Base-by-base conservation (phyloP, 2,329 filamentous ascomycete genomes). In the Penicillium capsulatum region DNA sequence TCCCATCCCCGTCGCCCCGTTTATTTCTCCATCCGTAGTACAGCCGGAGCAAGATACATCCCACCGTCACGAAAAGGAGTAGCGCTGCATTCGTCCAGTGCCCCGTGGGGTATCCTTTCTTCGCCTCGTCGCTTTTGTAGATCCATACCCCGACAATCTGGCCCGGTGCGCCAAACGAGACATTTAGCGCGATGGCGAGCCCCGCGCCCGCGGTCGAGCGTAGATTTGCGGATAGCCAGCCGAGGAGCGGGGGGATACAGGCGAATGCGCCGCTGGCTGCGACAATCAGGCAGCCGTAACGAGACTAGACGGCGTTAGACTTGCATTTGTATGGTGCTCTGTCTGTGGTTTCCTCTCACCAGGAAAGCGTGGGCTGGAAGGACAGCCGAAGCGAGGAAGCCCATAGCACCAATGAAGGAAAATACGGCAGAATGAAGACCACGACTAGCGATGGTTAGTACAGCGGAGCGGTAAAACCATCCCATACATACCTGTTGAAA, bases 131-230 rank as follows among this genome's bases (percentile, higher is more conserved):
- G 1, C 76, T 70, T 55, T 82, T 83, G 64, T 86, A 86, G 45
- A 85, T 86, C 81, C 81, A 87, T 1, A 85, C 80, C 0, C 82
- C 83, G 0, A 79, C 75, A 28, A 87, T 86, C 60, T 86, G 83
- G 0, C 83, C 83, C 0, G 82, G 72, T 0, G 81, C 82, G 0
- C 81, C 82, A 34, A 84, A 72, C 2, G 77, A 80, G 11, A 86
- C 76, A 47, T 86, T 86, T 45, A 87, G 63, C 0, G 82, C 83
- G 39, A 86, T 83, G 2, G 82, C 83, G 8, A 87, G 70, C 0
- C 83, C 83, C 0, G 78, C 77, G 0, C 81, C 74, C 0, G 78
- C 77, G 0, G 83, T 85, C 38, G 73, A 79, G 54, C 76, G 77
- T 34, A 84, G 68, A 54, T 87, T 87, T 28, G 77, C 79, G 7